phyloP scores from a whole-genome alignment of 1,284 basidiomycete genomes.

The Sphaerobolus stellatus region DNA sequence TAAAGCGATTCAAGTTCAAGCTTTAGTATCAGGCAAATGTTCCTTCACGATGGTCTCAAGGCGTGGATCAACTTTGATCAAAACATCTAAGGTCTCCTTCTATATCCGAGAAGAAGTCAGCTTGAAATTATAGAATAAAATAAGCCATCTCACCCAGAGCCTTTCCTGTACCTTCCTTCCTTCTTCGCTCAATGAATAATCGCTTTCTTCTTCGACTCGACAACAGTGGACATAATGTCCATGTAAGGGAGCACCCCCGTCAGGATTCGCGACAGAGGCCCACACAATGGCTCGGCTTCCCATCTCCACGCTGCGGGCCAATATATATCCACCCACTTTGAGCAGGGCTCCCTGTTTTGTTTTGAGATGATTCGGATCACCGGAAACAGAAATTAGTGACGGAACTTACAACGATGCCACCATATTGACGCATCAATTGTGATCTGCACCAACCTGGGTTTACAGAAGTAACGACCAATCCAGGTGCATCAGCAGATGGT shows the following conservation, averaged over 20 bases:
- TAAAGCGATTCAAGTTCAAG: no score
- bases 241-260: slow-evolving; percentile 9
- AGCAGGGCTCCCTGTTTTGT: neutral
- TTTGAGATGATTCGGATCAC: no score
- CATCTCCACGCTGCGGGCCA: slow-evolving; percentile 2
- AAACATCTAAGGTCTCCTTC: slow-evolving; percentile 1
- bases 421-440: neutral
- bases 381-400: neutral
- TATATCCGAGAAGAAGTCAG: neutral
- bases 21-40: neutral
- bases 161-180: slow-evolving; percentile 1
- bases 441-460: slow-evolving; percentile 37
- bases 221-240: neutral
- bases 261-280: neutral
- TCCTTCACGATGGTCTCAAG: neutral
- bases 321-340: neutral
- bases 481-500: slow-evolving; percentile 19
- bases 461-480: slow-evolving; percentile 32
- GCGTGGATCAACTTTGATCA: slow-evolving; percentile 1
- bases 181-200: neutral
- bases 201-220: slow-evolving; percentile 10
- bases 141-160: slow-evolving; percentile 2
- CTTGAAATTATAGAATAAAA: no score
- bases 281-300: slow-evolving; percentile 9
- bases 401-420: neutral